phyloP scores from a whole-genome alignment of 768 basidiomycete genomes.

The Leucocoprinus birnbaumii region DNA sequence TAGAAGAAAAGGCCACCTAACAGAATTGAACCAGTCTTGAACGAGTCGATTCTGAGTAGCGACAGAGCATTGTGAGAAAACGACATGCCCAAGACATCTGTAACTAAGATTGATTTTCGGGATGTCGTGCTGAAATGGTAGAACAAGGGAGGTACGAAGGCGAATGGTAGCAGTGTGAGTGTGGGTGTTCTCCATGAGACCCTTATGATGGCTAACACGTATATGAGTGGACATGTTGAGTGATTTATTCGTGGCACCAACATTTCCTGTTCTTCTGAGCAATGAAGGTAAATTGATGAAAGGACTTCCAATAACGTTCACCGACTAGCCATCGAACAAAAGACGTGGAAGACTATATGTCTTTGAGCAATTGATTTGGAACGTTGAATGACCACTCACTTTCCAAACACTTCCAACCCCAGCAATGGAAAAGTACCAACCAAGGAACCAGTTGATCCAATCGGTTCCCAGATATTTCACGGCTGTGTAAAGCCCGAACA shows the following conservation, averaged over 20 bases:
- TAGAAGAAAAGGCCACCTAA: conserved; percentile 87
- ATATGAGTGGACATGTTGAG: conserved; percentile 15
- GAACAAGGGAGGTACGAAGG: conserved; percentile 60
- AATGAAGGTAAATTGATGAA: conserved; percentile 40
- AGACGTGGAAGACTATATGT: conserved; percentile 45
- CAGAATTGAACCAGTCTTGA: conserved; percentile 81
- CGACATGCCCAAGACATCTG: conserved; percentile 72
- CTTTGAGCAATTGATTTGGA: too few relatives aligned
- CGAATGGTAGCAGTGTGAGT: conserved; percentile 52
- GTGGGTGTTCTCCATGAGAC: conserved; percentile 59
- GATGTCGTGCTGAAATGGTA: conserved; percentile 46
- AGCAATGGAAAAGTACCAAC: conserved; percentile 68
- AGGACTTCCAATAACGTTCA: conserved; percentile 52
- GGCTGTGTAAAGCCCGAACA: conserved; percentile 67
- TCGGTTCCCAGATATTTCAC: conserved; percentile 76
- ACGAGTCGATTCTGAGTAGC: conserved; percentile 83
- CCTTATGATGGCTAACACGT: conserved; percentile 26
- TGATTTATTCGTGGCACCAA: conserved; percentile 4
- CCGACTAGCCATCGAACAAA: conserved; percentile 50
- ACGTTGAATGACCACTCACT: conserved; percentile 36
- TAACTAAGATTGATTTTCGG: conserved; percentile 67
- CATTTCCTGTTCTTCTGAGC: conserved; percentile 38
- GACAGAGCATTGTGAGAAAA: conserved; percentile 80
- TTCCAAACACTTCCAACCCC: conserved; percentile 70
- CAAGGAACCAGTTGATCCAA: conserved; percentile 82